These are phyloP conservation scores for Rhodotorula babjevae DNA, from an alignment of 768 basidiomycete species.

Conservation along the genomic window DNA sequence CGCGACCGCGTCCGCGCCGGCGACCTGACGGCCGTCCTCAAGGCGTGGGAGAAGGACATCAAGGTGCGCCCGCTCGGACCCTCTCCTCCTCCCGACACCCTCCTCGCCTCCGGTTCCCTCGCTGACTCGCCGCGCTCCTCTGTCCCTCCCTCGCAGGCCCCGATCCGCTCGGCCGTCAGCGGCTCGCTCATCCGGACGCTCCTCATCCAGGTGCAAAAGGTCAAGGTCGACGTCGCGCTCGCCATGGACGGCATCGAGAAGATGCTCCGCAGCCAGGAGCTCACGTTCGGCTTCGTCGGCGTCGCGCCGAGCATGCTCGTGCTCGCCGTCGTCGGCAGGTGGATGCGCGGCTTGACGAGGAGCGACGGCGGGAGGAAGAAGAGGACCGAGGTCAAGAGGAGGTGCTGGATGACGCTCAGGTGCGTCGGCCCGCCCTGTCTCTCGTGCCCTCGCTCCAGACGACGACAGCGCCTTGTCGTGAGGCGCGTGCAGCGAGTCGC, in stretches of 20 bases:
- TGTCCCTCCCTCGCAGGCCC: slow-evolving; percentile 48
- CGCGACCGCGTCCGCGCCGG: slow-evolving; percentile 66
- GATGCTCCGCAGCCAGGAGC: slow-evolving; percentile 64
- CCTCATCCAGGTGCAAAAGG: slow-evolving; percentile 91
- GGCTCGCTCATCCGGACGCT: slow-evolving; percentile 78
- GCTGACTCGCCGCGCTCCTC: no score
- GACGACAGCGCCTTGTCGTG: no score
- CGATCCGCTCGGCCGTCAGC: slow-evolving; percentile 69
- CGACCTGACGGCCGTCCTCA: slow-evolving; percentile 77
- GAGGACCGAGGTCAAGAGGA: slow-evolving; percentile 59
- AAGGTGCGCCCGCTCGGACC: slow-evolving; percentile 50
- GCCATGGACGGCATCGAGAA: slow-evolving; percentile 87
- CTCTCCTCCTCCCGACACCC: not conserved
- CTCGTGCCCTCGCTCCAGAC: not conserved
- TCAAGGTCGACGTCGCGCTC: slow-evolving; percentile 91
- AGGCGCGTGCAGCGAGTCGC: no score
- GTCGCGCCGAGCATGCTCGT: slow-evolving; percentile 82
- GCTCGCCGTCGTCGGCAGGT: slow-evolving; percentile 63
- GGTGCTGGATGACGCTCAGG: slow-evolving; percentile 69
- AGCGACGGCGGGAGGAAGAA: slow-evolving; percentile 54
- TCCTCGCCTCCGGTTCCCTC: not conserved
- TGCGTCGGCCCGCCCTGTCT: slow-evolving; percentile 50
- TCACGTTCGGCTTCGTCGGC: slow-evolving; percentile 82
- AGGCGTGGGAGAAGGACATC: slow-evolving; percentile 88
- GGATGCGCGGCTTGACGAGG: slow-evolving; percentile 54